These are phyloP conservation scores for Syzygium oleosum DNA, from an alignment of 345 rosid genomes.

Conservation along the genomic window DNA sequence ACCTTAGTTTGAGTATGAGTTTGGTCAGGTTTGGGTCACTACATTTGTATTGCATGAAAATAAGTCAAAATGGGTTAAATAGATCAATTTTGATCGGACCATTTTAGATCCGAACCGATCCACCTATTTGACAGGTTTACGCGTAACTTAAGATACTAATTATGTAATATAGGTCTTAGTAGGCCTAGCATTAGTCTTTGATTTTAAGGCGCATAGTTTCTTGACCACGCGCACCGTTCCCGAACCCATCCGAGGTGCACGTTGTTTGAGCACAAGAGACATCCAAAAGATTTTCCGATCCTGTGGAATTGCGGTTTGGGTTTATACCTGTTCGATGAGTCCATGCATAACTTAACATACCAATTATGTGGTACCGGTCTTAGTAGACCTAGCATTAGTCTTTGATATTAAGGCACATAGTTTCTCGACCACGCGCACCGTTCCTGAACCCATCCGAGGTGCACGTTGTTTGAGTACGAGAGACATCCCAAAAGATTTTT, in stretches of 20 bases:
- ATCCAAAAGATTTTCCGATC: neutral
- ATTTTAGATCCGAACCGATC: no score
- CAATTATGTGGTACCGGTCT: no score
- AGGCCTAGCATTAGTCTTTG: neutral
- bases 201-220: neutral
- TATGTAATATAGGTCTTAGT: neutral
- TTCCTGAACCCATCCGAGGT: neutral
- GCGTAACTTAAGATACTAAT: neutral
- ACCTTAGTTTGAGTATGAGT: no score
- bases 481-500: neutral
- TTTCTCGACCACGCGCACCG: neutral
- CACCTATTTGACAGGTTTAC: no score
- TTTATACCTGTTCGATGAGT: neutral
- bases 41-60: no score
- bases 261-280: neutral
- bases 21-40: no score
- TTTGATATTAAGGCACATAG: no score
- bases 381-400: no score
- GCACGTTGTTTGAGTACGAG: neutral
- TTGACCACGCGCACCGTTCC: neutral
- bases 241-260: neutral
- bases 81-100: no score
- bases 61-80: no score
- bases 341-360: no score
- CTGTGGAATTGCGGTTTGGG: neutral